Base-by-base conservation (phyloP, 345 rosid genomes). In the Salix dunnii region DNA sequence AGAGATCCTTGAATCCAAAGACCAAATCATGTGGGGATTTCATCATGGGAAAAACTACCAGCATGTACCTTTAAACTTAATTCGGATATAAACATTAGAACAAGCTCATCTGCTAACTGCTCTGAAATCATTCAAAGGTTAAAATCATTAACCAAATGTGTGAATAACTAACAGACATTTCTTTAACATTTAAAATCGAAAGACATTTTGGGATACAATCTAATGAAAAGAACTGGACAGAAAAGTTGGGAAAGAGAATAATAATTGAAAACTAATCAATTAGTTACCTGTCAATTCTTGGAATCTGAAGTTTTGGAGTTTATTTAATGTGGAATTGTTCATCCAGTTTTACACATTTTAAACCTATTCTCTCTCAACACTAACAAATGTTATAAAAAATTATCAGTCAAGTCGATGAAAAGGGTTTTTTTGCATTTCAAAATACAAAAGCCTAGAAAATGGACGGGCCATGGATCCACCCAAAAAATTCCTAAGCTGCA, bases 11-110 rank as follows among this genome's bases (percentile, higher is more conserved):
- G n/a, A 79, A 20, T 71, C 33, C 10, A 63, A n/a, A 6, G 28
- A 25, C 20, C 14, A 23, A 67, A 7, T 23, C 23, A 53, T 14
- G 13, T 21, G 4, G 71, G 71, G 12, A 31, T 27, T 27, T 25
- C 23, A 38, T 40, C 11, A 53, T n/a, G 35, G 13, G 66, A 42
- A 46, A 71, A 67, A 11, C 66, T 18, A 31, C 31, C 75, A 17
- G 27, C 18, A 27, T 68, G 71, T 78, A 90, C 99, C 94, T 96
- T 96, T 81, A 91, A 78, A 85, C 67, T 87, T 42, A 96, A 84
- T 76, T 96, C 97, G 36, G 80, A 84, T 79, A 75, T 72, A 82
- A 88, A 96, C 96, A 93, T 93, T 78, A 86, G 90, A 75, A 91
- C 88, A 73, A 91, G 82, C 86, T 93, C 98, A 70, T 86, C 89